Conservation (phyloP, 345 rosid species). For the Corchorus capsularis region DNA sequence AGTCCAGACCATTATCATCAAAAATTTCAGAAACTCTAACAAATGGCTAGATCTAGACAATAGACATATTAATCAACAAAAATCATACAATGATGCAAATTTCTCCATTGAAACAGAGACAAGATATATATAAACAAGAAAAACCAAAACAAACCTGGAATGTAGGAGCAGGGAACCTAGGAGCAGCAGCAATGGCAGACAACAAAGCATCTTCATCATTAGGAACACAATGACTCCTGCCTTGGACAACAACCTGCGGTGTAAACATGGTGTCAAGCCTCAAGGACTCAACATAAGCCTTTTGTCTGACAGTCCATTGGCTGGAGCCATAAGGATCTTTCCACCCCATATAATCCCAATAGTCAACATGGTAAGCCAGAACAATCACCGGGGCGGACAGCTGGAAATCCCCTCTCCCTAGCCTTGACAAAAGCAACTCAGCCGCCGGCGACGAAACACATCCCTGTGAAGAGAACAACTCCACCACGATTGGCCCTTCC, state of each 20-base stretch:
- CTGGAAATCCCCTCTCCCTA: conserved; percentile 88
- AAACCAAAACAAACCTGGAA: conserved; percentile 43
- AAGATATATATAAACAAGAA: neutral
- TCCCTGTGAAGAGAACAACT: conserved; percentile 92
- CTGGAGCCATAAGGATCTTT: conserved; percentile 86
- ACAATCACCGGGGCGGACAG: conserved; percentile 58
- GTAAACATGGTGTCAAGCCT: conserved; percentile 86
- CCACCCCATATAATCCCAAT: conserved; percentile 97
- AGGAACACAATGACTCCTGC: conserved; percentile 58
- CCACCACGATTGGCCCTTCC: conserved; percentile 67
- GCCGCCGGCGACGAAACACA: conserved; percentile 79
- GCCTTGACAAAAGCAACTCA: conserved; percentile 77
- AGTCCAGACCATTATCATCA: neutral
- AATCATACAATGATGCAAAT: neutral
- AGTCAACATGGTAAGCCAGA: conserved; percentile 79
- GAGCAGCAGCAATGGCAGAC: conserved; percentile 51
- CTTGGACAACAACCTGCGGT: conserved; percentile 81
- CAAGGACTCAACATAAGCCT: conserved; percentile 83
- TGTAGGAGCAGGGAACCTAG: conserved; percentile 63
- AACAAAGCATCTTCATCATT: conserved; percentile 68
- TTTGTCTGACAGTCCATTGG: conserved; percentile 86
- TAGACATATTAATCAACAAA: neutral
- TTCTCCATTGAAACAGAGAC: neutral
- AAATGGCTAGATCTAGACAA: neutral
- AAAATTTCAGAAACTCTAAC: conserved; percentile 3